Conservation (phyloP, 176 grass and related monocot species). For the Oryza brachyantha region DNA sequence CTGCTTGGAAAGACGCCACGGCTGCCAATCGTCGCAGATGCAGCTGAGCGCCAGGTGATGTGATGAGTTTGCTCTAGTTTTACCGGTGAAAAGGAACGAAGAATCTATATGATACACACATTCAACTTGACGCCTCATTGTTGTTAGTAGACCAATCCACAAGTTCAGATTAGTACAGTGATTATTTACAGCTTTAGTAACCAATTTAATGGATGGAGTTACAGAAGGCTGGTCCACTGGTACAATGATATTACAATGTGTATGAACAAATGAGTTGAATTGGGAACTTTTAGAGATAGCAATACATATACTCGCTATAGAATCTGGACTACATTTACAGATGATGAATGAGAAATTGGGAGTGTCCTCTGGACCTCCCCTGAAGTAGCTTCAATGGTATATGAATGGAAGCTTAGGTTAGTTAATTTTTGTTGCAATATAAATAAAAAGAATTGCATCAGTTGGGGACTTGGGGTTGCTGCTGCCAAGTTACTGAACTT, state of each 20-base stretch:
- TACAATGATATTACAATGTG: not conserved
- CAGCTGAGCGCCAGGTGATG: slow-evolving; percentile 94
- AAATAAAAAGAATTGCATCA: slow-evolving; percentile 52
- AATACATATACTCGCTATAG: slow-evolving; percentile 33
- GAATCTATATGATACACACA: slow-evolving; percentile 7
- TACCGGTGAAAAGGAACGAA: slow-evolving; percentile 5
- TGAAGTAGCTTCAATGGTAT: slow-evolving; percentile 24
- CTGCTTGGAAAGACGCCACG: slow-evolving; percentile 72
- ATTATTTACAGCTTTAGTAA: not conserved
- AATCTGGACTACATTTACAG: slow-evolving; percentile 48
- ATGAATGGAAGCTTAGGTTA: slow-evolving; percentile 35
- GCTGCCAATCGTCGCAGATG: slow-evolving; percentile 81
- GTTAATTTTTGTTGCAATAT: slow-evolving; percentile 42
- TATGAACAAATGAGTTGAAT: slow-evolving; percentile 26
- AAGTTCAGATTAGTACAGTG: slow-evolving; percentile 30
- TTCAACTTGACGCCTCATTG: not conserved
- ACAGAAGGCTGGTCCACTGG: not conserved
- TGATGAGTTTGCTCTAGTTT: slow-evolving; percentile 32
- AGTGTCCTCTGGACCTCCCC: not conserved
- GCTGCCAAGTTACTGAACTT: slow-evolving; percentile 10
- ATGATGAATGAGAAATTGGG: slow-evolving; percentile 29
- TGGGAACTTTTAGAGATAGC: slow-evolving; percentile 30
- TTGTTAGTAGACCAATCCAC: slow-evolving; percentile 19
- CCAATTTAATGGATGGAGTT: slow-evolving; percentile 9
- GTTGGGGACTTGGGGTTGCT: not conserved